Conservation (phyloP, 1,284 basidiomycete genomes). For the Ganoderma leucocontextum region DNA sequence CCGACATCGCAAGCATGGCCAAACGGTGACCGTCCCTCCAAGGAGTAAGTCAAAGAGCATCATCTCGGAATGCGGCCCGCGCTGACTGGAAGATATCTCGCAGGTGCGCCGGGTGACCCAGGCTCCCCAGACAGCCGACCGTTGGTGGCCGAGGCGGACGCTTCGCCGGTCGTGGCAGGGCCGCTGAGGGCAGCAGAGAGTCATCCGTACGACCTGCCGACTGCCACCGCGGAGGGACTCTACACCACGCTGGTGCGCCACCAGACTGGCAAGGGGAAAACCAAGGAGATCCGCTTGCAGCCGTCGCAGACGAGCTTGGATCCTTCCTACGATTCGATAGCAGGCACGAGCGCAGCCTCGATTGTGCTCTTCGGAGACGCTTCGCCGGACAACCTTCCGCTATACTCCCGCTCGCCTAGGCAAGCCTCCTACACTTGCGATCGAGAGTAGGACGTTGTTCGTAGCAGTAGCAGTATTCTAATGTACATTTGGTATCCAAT, state of each 20-base stretch:
- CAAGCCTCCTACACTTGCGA: neutral
- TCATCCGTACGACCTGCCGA: neutral
- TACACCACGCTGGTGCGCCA: neutral
- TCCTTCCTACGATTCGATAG: neutral
- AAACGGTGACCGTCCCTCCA: neutral
- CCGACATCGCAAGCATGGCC: neutral
- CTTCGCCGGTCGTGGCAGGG: neutral
- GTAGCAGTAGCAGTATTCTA: neutral
- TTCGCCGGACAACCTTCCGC: neutral
- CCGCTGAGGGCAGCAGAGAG: neutral
- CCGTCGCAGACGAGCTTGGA: neutral
- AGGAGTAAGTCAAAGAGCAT: neutral
- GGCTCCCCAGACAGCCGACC: neutral
- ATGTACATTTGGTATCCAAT: neutral
- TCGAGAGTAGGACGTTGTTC: neutral
- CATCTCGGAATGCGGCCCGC: neutral
- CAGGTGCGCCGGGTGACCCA: neutral
- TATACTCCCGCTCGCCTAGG: neutral
- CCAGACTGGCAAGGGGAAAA: neutral
- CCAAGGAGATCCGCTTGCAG: slow-evolving; percentile 6
- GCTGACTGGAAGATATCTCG: neutral
- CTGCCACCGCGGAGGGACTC: neutral
- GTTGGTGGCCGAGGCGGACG: neutral
- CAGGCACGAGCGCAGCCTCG: neutral
- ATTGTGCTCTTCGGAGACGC: neutral